These are phyloP conservation scores for Fusarium humuli DNA, from an alignment of 2,329 filamentous ascomycete genomes.

Conservation along the genomic window DNA sequence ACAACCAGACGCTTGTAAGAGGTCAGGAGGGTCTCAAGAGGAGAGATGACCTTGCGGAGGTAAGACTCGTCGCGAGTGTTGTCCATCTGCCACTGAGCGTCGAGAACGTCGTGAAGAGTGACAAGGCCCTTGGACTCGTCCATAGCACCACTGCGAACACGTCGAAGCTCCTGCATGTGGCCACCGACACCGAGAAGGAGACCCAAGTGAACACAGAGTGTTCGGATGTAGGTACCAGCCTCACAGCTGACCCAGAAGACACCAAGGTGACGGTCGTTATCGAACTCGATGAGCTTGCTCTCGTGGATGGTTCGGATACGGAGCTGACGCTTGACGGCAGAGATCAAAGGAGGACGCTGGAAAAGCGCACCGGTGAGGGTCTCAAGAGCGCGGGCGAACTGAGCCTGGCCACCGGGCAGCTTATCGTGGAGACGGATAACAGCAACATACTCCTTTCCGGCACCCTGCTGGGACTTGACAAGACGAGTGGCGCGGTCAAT, in stretches of 20 bases:
- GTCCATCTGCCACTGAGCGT: slow-evolving; percentile 96
- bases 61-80: slow-evolving; percentile 96
- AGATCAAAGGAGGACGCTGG: slow-evolving; percentile 91
- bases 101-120: slow-evolving; percentile 86
- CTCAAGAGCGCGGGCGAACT: slow-evolving; percentile 93
- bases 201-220: slow-evolving; percentile 93
- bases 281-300: slow-evolving; percentile 96
- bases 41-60: slow-evolving; percentile 89
- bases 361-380: slow-evolving; percentile 96
- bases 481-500: slow-evolving; percentile 97
- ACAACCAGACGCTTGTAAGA: slow-evolving; percentile 97
- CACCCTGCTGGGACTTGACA: slow-evolving; percentile 98
- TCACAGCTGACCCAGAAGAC: slow-evolving; percentile 99
- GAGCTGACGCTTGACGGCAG: slow-evolving; percentile 97
- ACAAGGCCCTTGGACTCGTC: slow-evolving; percentile 89
- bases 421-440: slow-evolving; percentile 96
- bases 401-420: slow-evolving; percentile 90
- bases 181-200: slow-evolving; percentile 82
- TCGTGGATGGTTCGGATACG: slow-evolving; percentile 98
- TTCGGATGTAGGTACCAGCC: slow-evolving; percentile 97
- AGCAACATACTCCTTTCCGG: slow-evolving; percentile 98
- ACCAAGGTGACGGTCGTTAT: slow-evolving; percentile 96
- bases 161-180: slow-evolving; percentile 97
- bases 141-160: slow-evolving; percentile 95
- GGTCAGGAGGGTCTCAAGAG: slow-evolving; percentile 90